Base-by-base conservation (phyloP, 108 stramenopile species). In the Skeletonema costatum region DNA sequence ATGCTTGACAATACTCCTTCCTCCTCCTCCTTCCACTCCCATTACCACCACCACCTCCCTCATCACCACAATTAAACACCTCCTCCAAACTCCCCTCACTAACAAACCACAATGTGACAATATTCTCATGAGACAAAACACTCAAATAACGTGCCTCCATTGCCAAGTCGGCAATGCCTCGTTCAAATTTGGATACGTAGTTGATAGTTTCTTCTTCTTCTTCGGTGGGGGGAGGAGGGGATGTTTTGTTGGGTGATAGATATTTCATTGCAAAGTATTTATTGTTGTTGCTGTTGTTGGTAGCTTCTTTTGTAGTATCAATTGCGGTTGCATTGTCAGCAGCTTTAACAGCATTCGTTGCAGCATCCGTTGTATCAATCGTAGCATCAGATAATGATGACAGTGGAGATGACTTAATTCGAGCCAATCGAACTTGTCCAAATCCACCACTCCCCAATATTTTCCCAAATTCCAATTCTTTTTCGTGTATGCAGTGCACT, bases 131-230 rank as follows among this genome's bases (percentile, higher is more conserved):
- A 12, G 67, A 68, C 4, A 80, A 31, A 9, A 71, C 32, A 25
- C 61, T 25, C 17, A 81, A 38, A 42, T 71, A 81, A 1, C 68
- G 59, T 25, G 80, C 80, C 62, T 81, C 80, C 5, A 70, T 59
- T 33, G 68, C 68, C 30, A 81, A 44, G 60, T 80, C 80, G 67
- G 71, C 74, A 32, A 80, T 80, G 68, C 60, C 80, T n/a, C 73
- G 56, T 70, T 68, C 74, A 46, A 68, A 75, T 48, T 50, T 50
- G 48, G 48, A 17, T 16, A 17, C 16, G 48, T 39, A 39, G 8
- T 39, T 5, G 8, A 9, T 16, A 0, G 8, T 62, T 62, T 30
- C 63, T 50, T 31, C 51, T 30, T 32, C 32, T 7, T 39, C 38
- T 5, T 7, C 9, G 17, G 48, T 2, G 17, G 48, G 17, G 2